Evolutionary conservation across 257 asterid species (phyloP).

Genomic region (Fraxinus excelsior): DNA sequence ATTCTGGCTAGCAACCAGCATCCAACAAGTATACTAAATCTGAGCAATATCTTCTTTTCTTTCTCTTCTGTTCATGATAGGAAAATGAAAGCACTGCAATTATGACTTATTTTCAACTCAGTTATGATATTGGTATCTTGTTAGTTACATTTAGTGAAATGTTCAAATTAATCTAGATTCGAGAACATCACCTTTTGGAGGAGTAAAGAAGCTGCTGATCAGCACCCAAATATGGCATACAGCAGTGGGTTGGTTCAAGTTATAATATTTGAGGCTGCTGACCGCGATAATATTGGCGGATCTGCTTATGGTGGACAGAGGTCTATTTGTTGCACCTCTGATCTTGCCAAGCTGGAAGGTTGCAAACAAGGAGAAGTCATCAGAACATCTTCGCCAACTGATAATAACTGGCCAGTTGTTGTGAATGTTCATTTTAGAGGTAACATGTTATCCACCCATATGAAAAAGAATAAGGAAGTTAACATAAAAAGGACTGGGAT

Average conservation of each 20-base stretch:
- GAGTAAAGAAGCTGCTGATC: constrained; percentile 70
- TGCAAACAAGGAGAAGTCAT: constrained; percentile 89
- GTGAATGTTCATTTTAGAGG: constrained; percentile 66
- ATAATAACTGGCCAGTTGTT: constrained; percentile 75
- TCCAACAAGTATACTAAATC: constrained; percentile 1
- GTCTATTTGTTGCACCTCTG: constrained; percentile 91
- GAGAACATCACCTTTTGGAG: constrained; percentile 94
- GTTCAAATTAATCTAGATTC: constrained; percentile 53
- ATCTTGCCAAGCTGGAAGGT: constrained; percentile 93
- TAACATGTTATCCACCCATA: constrained; percentile 54
- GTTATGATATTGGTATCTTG: not conserved
- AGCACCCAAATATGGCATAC: constrained; percentile 55
- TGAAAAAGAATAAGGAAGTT: constrained; percentile 69
- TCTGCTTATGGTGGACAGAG: constrained; percentile 98
- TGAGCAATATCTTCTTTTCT: not conserved
- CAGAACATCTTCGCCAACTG: constrained; percentile 59
- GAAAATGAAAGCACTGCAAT: constrained; percentile 14
- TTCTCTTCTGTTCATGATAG: not conserved
- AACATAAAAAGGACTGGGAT: constrained; percentile 74
- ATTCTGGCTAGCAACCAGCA: not conserved
- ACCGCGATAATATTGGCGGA: constrained; percentile 92
- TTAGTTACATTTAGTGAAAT: not conserved
- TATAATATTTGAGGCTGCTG: constrained; percentile 81
- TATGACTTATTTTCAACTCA: constrained; percentile 10
- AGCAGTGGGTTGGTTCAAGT: constrained; percentile 81